Evolutionary conservation across 208 protist species (phyloP).

Genomic region (Acanthamoeba polyphaga): DNA sequence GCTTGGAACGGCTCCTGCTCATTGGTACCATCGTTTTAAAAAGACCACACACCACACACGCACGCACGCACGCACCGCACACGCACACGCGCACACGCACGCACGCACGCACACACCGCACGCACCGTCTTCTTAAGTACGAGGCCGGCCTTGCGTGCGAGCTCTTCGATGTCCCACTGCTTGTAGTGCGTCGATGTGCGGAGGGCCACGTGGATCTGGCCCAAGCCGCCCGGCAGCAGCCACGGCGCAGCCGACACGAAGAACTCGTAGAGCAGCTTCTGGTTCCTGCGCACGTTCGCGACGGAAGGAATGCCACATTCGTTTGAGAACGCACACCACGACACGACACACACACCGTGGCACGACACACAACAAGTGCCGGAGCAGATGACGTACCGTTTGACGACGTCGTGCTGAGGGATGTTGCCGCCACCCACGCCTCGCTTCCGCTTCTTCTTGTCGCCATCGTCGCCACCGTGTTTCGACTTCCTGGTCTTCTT

Average conservation of each 20-base stretch:
- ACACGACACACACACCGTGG: neutral
- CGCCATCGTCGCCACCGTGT: too few relatives aligned
- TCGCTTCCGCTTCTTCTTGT: too few relatives aligned
- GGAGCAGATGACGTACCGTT: neutral
- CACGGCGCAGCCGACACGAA: neutral
- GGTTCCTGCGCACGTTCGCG: neutral
- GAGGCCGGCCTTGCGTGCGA: neutral
- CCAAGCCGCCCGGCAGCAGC: neutral
- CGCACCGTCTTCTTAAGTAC: neutral
- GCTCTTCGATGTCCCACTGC: neutral
- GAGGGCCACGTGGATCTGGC: slow-evolving; percentile 16
- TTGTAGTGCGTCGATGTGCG: slow-evolving; percentile 17
- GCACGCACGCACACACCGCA: neutral
- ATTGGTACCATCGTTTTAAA: neutral
- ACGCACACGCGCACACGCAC: neutral
- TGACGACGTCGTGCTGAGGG: neutral
- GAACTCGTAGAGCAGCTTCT: slow-evolving; percentile 30
- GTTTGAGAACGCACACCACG: neutral
- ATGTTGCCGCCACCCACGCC: neutral
- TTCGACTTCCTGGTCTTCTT: neutral
- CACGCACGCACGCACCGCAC: too few relatives aligned
- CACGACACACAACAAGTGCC: too few relatives aligned
- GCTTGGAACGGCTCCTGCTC: slow-evolving; percentile 1
- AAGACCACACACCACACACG: neutral
- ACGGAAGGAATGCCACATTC: too few relatives aligned